A percentile compares a stretch with the other conserved stretches of the same genome.
Evolutionary conservation across 441 rosid species (phyloP).

Genomic region (Mallotus japonicus): DNA sequence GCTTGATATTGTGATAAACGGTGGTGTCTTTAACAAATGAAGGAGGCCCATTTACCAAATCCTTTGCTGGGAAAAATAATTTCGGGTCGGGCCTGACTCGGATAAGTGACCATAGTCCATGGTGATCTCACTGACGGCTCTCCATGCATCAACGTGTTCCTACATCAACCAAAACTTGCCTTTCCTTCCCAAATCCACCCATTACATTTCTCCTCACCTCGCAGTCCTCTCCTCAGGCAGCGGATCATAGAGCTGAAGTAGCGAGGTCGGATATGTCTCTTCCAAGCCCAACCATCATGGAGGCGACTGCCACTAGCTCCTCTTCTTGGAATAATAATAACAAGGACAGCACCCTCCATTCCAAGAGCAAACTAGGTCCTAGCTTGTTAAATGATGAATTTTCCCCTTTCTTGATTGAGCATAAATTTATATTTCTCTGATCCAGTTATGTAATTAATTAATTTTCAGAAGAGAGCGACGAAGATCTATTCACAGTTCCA

Average conservation of each 20-base stretch:
- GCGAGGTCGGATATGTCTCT: slow-evolving; percentile 8
- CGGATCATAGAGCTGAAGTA: too few species aligned
- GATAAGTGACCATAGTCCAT: background rate
- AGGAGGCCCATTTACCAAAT: too few species aligned
- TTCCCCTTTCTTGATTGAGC: too few species aligned
- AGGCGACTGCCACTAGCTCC: slow-evolving; percentile 1
- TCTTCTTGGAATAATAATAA: slow-evolving; percentile 13
- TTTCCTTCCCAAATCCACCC: background rate
- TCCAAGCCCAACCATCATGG: slow-evolving; percentile 2
- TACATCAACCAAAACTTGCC: slow-evolving; percentile 27
- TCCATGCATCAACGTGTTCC: slow-evolving; percentile 48
- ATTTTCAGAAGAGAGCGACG: slow-evolving; percentile 58
- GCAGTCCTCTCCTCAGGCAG: background rate
- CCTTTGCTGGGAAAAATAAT: too few species aligned
- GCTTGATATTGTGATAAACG: too few species aligned
- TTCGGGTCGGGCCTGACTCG: background rate
- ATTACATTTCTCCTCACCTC: too few species aligned
- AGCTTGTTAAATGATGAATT: too few species aligned
- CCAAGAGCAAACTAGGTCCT: slow-evolving; percentile 42
- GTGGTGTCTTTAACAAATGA: too few species aligned
- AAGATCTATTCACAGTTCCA: slow-evolving; percentile 64
- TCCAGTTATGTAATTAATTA: background rate
- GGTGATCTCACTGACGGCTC: slow-evolving; percentile 24
- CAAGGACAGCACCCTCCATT: background rate
- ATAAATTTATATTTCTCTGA: too few species aligned